Percentiles rank a stretch among this genome's conserved stretches.
Evolutionary conservation across 306 rosid genomes (phyloP).

Genomic region (Quillaja saponaria): DNA sequence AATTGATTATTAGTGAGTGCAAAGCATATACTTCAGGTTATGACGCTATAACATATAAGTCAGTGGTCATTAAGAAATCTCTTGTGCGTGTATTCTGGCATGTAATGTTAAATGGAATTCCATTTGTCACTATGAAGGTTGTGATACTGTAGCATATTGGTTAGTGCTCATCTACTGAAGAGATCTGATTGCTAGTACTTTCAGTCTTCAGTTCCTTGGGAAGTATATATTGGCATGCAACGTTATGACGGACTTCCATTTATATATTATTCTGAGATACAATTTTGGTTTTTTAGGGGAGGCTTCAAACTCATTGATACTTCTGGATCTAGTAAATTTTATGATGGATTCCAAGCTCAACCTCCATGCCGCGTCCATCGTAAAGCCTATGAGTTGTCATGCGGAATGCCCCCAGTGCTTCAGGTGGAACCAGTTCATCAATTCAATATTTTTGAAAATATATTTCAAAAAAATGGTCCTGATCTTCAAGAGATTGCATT

Average conservation of each 20-base stretch:
- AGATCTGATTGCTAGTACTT: too few species aligned
- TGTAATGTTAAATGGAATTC: too few species aligned
- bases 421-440: constrained; percentile 42
- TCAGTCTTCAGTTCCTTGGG: too few species aligned
- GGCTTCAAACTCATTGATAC: constrained; percentile 41
- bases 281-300: constrained; percentile 54
- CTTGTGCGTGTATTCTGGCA: constrained; percentile 16
- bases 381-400: constrained; percentile 45
- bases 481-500: constrained; percentile 61
- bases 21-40: constrained; percentile 13
- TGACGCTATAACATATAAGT: neutral
- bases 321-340: constrained; percentile 21
- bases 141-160: too few species aligned
- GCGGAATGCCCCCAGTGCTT: constrained; percentile 57
- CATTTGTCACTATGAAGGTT: too few species aligned
- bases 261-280: neutral
- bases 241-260: neutral
- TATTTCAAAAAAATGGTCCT: constrained; percentile 48
- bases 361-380: constrained; percentile 53
- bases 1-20: constrained; percentile 14
- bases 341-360: constrained; percentile 61
- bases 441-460: constrained; percentile 39
- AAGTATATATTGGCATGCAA: constrained; percentile 13
- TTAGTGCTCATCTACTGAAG: too few species aligned
- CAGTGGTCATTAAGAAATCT: neutral